Conservation (phyloP, 1,284 basidiomycete species). For the Puccinia hordei region DNA sequence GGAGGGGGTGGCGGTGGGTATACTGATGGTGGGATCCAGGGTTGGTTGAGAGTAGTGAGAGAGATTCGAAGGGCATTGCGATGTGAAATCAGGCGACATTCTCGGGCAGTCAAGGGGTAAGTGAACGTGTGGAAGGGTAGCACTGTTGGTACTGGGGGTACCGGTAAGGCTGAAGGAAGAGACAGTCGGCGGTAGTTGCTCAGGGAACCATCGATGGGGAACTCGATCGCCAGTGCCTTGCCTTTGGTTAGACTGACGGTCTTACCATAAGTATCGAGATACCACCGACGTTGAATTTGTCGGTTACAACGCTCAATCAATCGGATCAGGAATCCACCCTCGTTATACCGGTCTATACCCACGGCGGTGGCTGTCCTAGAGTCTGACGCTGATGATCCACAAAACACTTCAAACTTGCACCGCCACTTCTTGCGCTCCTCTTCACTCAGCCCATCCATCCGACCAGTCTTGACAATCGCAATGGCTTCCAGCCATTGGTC, state of each 20-base stretch:
- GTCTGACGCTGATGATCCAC: conserved; percentile 58
- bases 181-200: conserved; percentile 58
- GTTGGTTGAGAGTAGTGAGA: conserved; percentile 63
- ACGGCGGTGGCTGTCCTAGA: conserved; percentile 41
- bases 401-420: conserved; percentile 60
- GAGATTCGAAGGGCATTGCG: conserved; percentile 67
- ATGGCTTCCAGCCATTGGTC: conserved; percentile 64
- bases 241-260: conserved; percentile 51
- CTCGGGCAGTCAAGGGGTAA: conserved; percentile 64
- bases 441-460: conserved; percentile 55
- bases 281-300: conserved; percentile 65
- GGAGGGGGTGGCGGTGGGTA: conserved; percentile 64
- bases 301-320: conserved; percentile 65
- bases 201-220: conserved; percentile 42
- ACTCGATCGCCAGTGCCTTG: not conserved
- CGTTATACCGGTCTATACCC: conserved; percentile 59
- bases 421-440: conserved; percentile 61
- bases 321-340: conserved; percentile 66
- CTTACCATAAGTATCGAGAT: conserved; percentile 62
- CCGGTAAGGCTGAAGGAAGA: conserved; percentile 61
- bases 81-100: conserved; percentile 66
- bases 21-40: conserved; percentile 64
- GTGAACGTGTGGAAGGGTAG: conserved; percentile 69
- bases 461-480: conserved; percentile 57
- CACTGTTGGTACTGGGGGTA: conserved; percentile 64